Evolutionary conservation across 2,329 filamentous ascomycete genomes (phyloP).

Genomic region (Setomelanomma holmii): DNA sequence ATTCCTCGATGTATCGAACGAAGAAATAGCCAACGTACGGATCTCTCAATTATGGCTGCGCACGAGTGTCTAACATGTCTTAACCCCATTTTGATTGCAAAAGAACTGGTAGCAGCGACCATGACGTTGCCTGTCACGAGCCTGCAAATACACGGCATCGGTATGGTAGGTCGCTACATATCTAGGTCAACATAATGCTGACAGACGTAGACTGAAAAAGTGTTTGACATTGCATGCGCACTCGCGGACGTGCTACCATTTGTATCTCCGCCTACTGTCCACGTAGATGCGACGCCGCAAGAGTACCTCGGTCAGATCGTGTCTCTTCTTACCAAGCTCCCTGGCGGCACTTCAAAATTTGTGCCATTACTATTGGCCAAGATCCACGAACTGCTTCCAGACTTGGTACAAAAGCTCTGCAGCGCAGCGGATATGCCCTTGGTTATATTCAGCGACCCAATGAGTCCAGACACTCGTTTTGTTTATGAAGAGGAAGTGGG

Average conservation of each 20-base stretch:
- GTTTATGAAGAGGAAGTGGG: conserved; percentile 37
- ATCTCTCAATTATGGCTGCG: conserved; percentile 70
- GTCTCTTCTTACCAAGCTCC: conserved; percentile 27
- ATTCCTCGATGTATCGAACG: conserved; percentile 60
- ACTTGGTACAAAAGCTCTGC: conserved; percentile 24
- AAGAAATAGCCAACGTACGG: conserved; percentile 62
- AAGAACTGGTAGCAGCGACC: conserved; percentile 61
- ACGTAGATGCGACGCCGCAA: conserved; percentile 12
- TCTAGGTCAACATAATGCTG: not conserved
- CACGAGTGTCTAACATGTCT: conserved; percentile 67
- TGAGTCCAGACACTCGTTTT: conserved; percentile 32
- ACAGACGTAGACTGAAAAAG: conserved; percentile 36
- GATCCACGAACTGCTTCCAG: conserved; percentile 32
- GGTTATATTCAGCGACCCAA: conserved; percentile 15
- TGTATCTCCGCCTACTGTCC: conserved; percentile 10
- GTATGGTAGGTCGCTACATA: conserved; percentile 26
- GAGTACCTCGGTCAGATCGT: conserved; percentile 29
- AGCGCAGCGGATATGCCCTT: conserved; percentile 19
- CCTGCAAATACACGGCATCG: conserved; percentile 36
- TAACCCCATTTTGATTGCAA: conserved; percentile 68
- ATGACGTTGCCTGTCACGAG: conserved; percentile 31
- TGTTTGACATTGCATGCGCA: conserved; percentile 41
- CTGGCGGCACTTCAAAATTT: conserved; percentile 32
- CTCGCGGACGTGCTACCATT: conserved; percentile 37
- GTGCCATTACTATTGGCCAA: conserved; percentile 35